A percentile compares a stretch with the other conserved stretches of the same genome.
Conservation (phyloP, 2,329 filamentous ascomycete genomes). For the Aureobasidium sp. region DNA sequence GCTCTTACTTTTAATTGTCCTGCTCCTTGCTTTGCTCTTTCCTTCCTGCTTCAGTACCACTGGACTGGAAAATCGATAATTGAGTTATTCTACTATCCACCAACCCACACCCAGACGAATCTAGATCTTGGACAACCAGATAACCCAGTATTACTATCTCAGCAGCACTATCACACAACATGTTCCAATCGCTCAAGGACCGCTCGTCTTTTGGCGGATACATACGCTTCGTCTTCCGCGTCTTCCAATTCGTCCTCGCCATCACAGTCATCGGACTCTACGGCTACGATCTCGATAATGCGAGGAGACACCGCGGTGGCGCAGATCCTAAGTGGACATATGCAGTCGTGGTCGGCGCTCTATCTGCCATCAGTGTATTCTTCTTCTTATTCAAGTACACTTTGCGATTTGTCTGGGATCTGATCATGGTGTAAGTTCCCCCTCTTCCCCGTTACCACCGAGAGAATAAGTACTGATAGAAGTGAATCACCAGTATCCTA, state of each 20-base stretch:
- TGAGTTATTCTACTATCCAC: neutral
- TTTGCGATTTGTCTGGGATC: slow-evolving; percentile 73
- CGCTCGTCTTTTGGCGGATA: slow-evolving; percentile 3
- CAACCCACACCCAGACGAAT: neutral
- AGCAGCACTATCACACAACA: neutral
- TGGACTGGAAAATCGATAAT: neutral
- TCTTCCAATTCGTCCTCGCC: slow-evolving; percentile 80
- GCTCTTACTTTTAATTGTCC: neutral
- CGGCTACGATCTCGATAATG: slow-evolving; percentile 69
- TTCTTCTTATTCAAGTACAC: slow-evolving; percentile 67
- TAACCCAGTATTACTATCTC: neutral
- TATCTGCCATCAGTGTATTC: slow-evolving; percentile 67
- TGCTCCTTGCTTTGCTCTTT: slow-evolving; percentile 3
- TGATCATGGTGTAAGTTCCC: slow-evolving; percentile 63
- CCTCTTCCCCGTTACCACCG: neutral
- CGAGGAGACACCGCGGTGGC: slow-evolving; percentile 55
- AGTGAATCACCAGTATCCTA: slow-evolving; percentile 67
- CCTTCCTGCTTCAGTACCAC: neutral
- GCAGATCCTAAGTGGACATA: slow-evolving; percentile 81
- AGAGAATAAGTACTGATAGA: too few species aligned
- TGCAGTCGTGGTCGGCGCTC: slow-evolving; percentile 73
- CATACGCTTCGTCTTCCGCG: slow-evolving; percentile 69
- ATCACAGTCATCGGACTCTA: slow-evolving; percentile 85
- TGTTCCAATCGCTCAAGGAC: slow-evolving; percentile 15
- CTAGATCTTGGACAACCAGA: neutral